Evolutionary conservation across 2,329 filamentous ascomycete genomes (phyloP), one percentile per base, ranked within the genome.

Genomic region (Claviceps lovelessii): DNA sequence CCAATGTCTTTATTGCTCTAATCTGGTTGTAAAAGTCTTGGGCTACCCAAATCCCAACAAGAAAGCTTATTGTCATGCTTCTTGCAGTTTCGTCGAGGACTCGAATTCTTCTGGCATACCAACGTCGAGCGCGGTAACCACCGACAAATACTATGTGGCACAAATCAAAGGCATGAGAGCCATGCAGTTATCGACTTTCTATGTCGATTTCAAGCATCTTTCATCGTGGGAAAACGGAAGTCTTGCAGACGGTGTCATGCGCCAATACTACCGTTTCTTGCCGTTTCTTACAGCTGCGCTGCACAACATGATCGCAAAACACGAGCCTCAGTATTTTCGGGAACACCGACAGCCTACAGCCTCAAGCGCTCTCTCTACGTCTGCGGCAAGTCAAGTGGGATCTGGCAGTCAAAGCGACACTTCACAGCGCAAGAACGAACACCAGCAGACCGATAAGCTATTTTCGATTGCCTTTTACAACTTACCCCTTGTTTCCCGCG

Each of bases 391-490:
- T 63, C 80, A 81, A 56, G 72, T 77, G 41, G 81, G 81, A 54
- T 80, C 80, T 8, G 77, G 74, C 41, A 83, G 75, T 63, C 80
- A 84, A 63, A 78, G 79, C 17, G 85, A 88, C 17, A 77, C 83
- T 46, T 80, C 83, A 48, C 81, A 83, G 62, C 86, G 88, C 71
- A 94, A 88, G 35, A 83, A 85, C 54, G 90, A 95, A 69, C 89
- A 95, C 68, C 90, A 96, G 69, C 90, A 96, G 72, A 96, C 93
- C 0, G 93, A 98, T 72, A 96, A 95, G 74, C 77, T 98, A 42
- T 97, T 98, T 69, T 82, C 89, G 5, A 77, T 96, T 53, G 90
- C 90, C 37, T 94, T 96, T 64, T 95, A 95, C 74, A 95, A 96
- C 66, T 74, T 96, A 33, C 88, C 90, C 0, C 77, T 95, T 1